A percentile compares a stretch with the other conserved stretches of the same genome.
Evolutionary conservation across 306 rosid genomes (phyloP).

Genomic region (Luffa aegyptiaca): DNA sequence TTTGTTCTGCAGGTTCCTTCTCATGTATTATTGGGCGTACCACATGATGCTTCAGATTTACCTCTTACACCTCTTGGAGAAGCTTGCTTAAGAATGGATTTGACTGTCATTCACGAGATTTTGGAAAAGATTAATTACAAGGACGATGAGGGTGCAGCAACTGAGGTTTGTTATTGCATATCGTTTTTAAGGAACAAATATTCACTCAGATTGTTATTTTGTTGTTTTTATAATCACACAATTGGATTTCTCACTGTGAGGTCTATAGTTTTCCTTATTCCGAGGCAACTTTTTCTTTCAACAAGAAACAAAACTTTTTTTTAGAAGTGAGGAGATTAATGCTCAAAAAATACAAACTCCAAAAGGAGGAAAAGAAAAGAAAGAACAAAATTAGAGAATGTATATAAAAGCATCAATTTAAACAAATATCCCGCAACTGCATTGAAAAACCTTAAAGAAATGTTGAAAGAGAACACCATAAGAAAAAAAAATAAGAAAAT

Average conservation of each 20-base stretch:
- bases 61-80: slow-evolving; percentile 75
- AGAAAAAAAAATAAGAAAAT: too few species aligned
- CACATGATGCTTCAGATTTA: slow-evolving; percentile 44
- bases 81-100: slow-evolving; percentile 75
- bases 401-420: too few species aligned
- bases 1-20: slow-evolving; percentile 67
- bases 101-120: slow-evolving; percentile 81
- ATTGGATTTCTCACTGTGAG: background rate
- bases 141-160: slow-evolving; percentile 91
- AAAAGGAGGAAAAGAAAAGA: too few species aligned
- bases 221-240: background rate
- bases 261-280: background rate
- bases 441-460: too few species aligned
- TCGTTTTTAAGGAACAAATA: background rate
- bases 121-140: slow-evolving; percentile 75
- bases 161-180: slow-evolving; percentile 51
- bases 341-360: too few species aligned
- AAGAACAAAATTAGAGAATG: too few species aligned
- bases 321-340: too few species aligned
- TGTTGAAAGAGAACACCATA: too few species aligned
- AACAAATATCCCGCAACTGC: too few species aligned
- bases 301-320: too few species aligned
- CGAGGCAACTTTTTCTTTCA: background rate
- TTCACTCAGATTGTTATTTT: background rate
- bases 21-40: slow-evolving; percentile 70